Base-by-base conservation (phyloP, 768 basidiomycete genomes). In the Chlorophyllum brunneum region DNA sequence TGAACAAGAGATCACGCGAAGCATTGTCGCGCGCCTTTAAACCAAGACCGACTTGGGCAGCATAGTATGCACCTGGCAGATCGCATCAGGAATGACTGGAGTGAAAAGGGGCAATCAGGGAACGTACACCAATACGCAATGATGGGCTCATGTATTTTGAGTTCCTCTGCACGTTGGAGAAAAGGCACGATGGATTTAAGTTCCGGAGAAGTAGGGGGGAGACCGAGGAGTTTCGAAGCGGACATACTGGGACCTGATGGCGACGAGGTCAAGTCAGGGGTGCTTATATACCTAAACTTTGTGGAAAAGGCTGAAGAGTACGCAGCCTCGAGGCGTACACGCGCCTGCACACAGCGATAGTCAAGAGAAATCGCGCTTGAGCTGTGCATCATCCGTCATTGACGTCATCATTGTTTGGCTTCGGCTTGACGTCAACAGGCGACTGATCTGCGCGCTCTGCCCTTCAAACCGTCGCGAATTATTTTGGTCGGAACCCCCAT, bases 101-200 rank as follows among this genome's bases (percentile, higher is more conserved):
- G 16, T 30, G 16, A 50, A 33, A 29, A n/a, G 39, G 26, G 38
- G 16, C 53, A 26, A 27, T 26, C 51, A 31, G 41, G 5, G 45
- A 31, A 22, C 90, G 58, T 68, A 95, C 95, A 95, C 95, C 95
- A 99, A 65, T 98, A 98, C 4, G 91, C 80, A 63, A 98, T 82
- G 47, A 95, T 74, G 4, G 92, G 90, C 51, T 99, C 94, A 56
- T 87, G 82, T 11, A 71, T 71, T 46, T 78, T 82, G 60, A 98
- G 76, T 66, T 99, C 97, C 53, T 92, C 83, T 0, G 97, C 91
- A 44, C 97, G 83, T 61, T 95, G 92, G 16, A 98, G 75, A 67
- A 81, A 95, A 1, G 93, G 88, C 4, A 82, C 63, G 50, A 93
- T 78, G 22, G 81, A 56, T 61, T 85, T 89, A 65, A 91, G 82